These are phyloP conservation scores for Komagataea norvegica DNA, from an alignment of 1,139 yeast species.

Conservation along the genomic window DNA sequence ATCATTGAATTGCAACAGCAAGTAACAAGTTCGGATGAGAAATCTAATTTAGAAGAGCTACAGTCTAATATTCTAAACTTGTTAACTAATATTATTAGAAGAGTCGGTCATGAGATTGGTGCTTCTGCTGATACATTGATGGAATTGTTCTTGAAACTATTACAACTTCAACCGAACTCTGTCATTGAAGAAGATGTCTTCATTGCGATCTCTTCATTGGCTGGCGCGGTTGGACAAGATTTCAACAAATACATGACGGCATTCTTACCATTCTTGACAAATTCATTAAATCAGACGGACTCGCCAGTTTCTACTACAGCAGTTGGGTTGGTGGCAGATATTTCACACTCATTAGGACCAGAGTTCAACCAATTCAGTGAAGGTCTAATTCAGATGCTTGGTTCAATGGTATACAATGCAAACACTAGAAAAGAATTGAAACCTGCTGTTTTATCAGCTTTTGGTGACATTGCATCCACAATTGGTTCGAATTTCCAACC, in stretches of 20 bases:
- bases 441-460: conserved; percentile 88
- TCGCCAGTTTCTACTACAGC: conserved; percentile 83
- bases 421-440: conserved; percentile 74
- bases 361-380: conserved; percentile 69
- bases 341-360: conserved; percentile 83
- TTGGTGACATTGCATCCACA: conserved; percentile 92
- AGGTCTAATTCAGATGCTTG: conserved; percentile 77
- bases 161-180: conserved; percentile 55
- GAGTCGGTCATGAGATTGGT: conserved; percentile 62
- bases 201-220: conserved; percentile 86
- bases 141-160: conserved; percentile 71
- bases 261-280: conserved; percentile 74
- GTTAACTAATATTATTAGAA: conserved; percentile 81
- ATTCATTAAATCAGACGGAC: conserved; percentile 77
- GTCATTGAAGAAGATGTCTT: conserved; percentile 91
- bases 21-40: conserved; percentile 60
- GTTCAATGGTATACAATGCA: conserved; percentile 60
- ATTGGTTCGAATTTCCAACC: conserved; percentile 73
- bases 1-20: conserved; percentile 54
- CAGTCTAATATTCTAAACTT: conserved; percentile 85
- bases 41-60: conserved; percentile 76
- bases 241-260: conserved; percentile 76
- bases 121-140: conserved; percentile 79
- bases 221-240: conserved; percentile 66
- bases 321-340: conserved; percentile 94